Evolutionary conservation across 495 filamentous ascomycete species (phyloP), one percentile per base, ranked within the genome.

Genomic region (Daldinia grandis): DNA sequence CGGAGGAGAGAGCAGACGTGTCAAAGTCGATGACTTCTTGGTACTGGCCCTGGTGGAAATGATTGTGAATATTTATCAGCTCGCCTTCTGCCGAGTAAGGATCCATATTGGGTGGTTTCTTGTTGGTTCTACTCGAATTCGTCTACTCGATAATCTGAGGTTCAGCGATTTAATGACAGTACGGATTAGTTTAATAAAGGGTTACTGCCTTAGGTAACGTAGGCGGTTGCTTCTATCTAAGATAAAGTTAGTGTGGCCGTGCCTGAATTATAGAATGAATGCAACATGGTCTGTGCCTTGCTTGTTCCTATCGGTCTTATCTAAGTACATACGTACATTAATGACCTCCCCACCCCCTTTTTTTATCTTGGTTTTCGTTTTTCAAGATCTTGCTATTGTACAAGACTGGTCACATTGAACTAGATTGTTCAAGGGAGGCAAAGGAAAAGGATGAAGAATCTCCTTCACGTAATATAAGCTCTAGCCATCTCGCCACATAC

Each of bases 71-170:
- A 84, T 94, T 97, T 79, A 97, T 89, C 72, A 99, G 89, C 83
- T 99, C 95, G 84, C 93, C 93, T 84, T 98, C 95, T 72, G 92
- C 87, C 21, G 93, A 96, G 77, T 95, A 99, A 66, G 95, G 95
- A 84, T 99, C 95, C 92, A 96, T 96, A 55, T 72, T 84, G 68
- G 65, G 35, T 33, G n/a, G 21, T 50, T 28, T 62, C 12, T 44
- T 56, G 30, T 7, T 56, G 5, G 27, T 55, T 62, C 10, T 62
- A 42, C 14, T 28, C n/a, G 17, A 49, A 64, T 25, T 37, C 17
- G 28, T 47, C 33, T 56, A 38, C n/a, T 55, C 9, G 5, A 57
- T 42, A 38, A 17, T 47, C 38, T n/a, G 47, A 30, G 37, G 50
- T 14, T 56, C 15, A n/a, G 33, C 30, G 28, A 12, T 35, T 47